Evolutionary conservation across 768 basidiomycete species (phyloP), one percentile per base, ranked within the genome.

Genomic region (Termitomyces sp.): DNA sequence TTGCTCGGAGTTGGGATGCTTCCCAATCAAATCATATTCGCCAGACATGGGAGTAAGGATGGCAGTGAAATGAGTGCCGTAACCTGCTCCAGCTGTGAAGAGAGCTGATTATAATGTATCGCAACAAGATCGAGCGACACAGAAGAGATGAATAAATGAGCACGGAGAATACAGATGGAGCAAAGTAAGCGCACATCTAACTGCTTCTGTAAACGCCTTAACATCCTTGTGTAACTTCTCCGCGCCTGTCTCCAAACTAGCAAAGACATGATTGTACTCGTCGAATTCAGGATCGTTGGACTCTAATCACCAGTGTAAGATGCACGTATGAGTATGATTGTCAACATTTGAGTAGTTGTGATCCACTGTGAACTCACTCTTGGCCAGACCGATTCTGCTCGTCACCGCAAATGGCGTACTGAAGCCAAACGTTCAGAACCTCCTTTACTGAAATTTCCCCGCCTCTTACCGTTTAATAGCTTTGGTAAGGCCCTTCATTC

Each of bases 191-290:
- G 60, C 69, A 89, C 93, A 69, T 57, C 81, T 83, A 55, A 97
- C 89, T 27, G 89, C 83, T 42, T 98, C 94, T 16, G 84, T 84
- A 75, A 94, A 98, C 5, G 85, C 79, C 67, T 89, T 92, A 33
- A 90, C 87, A 67, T 99, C 95, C 77, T 98, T 98, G 65, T 95
- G 73, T 57, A 98, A 76, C 76, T 94, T 95, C 69, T 95, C 95
- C 0, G 89, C 83, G 26, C 90, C 87, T 51, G 82, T 73, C 73
- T 98, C 94, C 63, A 98, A 77, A 4, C 80, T 68, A 12, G 80
- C 71, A 71, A 97, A 96, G 69, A 91, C 85, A 44, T 87, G 82
- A 62, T 86, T 81, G 64, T 86, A 90, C 59, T 95, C 93, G 64
- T 96, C 92, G 73, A 94, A 96, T 69, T 95, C 93, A 20, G 90